Base-by-base conservation (phyloP, 768 basidiomycete species). In the Kwoniella botswanensis region DNA sequence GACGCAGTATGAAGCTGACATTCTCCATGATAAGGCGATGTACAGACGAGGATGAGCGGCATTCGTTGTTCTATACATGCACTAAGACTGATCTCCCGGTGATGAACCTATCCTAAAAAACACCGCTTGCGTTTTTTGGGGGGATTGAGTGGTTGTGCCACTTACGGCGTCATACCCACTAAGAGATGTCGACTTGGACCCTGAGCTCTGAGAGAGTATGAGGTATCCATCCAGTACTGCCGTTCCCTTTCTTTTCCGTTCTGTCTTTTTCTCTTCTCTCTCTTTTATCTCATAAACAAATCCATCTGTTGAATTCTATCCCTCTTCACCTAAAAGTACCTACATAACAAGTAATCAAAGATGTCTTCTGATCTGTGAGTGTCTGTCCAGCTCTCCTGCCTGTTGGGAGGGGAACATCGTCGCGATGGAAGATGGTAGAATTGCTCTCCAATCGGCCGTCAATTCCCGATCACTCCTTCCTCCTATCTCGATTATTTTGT, bases 341-440 rank as follows among this genome's bases (percentile, higher is more conserved):
- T 54, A 44, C 66, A 58, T 62, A 53, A 69, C 55, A 74, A 41
- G 65, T 46, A 35, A 42, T 13, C 35, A 65, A 74, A 74, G 29
- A 79, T 79, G 78, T 76, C 78, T 76, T 75, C 73, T 62, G 71
- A 79, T 21, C 75, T 76, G 78, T 79, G 67, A 76, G 77, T 76
- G 17, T 52, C 13, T 10, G 11, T 22, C 24, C 4, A 13, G 50
- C 13, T 21, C 15, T 24, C 29, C 17, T 29, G 54, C 57, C n/a
- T 17, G 6, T 41, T 35, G 35, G 35, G 35, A 7, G 35, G 35
- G 35, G 7, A 1, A 57, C 18, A n/a, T 44, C 63, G 13, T 55
- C 22, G 15, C 15, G 54, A 65, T 56, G 64, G 64, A 65, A 65
- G 41, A 43, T 65, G 24, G n/a, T 65, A 41, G 64, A 65, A 64